Percentiles rank a stretch among this genome's conserved stretches.
phyloP scores from a whole-genome alignment of 73 alveolate genomes.

The Durusdinium trenchii region DNA sequence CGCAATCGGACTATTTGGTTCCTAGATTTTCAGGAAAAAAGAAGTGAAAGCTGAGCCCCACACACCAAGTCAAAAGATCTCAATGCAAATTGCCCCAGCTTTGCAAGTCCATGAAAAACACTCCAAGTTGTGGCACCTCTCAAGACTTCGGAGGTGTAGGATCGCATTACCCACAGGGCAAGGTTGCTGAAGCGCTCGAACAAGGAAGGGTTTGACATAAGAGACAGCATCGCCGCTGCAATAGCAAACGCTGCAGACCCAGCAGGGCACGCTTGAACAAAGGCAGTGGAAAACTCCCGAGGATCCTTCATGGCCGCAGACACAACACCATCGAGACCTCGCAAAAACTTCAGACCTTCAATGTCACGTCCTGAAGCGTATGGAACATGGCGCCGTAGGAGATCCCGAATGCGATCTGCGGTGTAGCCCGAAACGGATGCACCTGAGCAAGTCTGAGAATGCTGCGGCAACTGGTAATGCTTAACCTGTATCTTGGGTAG shows the following conservation, averaged over 20 bases:
- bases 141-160: conserved; percentile 37
- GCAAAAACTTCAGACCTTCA: conserved; percentile 83
- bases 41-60: background rate
- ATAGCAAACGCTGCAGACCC: conserved; percentile 74
- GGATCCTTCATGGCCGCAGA: conserved; percentile 88
- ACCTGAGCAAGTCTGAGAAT: background rate
- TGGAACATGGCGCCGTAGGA: conserved; percentile 71
- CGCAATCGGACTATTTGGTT: background rate
- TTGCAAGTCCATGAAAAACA: conserved; percentile 62
- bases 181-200: conserved; percentile 89
- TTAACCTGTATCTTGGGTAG: conserved; percentile 35
- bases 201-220: conserved; percentile 88
- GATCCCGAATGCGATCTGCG: conserved; percentile 75
- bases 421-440: conserved; percentile 69
- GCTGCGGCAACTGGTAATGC: background rate
- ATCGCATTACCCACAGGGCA: conserved; percentile 77
- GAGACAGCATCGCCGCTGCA: conserved; percentile 83
- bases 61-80: conserved; percentile 71
- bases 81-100: conserved; percentile 59
- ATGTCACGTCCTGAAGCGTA: conserved; percentile 88
- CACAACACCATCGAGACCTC: conserved; percentile 64
- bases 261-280: conserved; percentile 59
- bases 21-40: too few species aligned
- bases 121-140: conserved; percentile 58
- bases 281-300: conserved; percentile 64